Percentiles rank a stretch among this genome's conserved stretches.
Evolutionary conservation across 2,329 filamentous ascomycete genomes (phyloP).

Genomic region (Clarireedia sp.): DNA sequence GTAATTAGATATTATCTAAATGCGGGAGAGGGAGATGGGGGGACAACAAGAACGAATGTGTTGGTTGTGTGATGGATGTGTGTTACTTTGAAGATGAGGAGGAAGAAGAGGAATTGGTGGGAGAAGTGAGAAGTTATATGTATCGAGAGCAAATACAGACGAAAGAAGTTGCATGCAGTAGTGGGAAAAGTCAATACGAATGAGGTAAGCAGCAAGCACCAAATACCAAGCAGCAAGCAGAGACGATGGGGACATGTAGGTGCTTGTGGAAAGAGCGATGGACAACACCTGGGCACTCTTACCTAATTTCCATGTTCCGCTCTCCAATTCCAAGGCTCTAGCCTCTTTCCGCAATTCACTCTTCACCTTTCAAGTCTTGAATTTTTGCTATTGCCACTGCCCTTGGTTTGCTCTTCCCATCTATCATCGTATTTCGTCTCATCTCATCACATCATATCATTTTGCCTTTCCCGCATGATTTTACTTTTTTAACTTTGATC

Average conservation of each 20-base stretch:
- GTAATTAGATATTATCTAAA: slow-evolving; percentile 3
- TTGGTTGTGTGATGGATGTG: not conserved
- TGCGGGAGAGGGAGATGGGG: not conserved
- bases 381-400: too few species aligned
- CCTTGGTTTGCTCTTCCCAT: too few species aligned
- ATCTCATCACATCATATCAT: not conserved
- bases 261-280: too few species aligned
- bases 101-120: not conserved
- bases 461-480: not conserved
- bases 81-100: too few species aligned
- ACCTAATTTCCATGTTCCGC: too few species aligned
- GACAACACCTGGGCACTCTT: too few species aligned
- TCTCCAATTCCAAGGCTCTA: too few species aligned
- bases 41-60: slow-evolving; percentile 8
- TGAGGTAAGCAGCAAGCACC: not conserved
- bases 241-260: too few species aligned
- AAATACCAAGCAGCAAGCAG: too few species aligned
- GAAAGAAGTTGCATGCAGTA: slow-evolving; percentile 1
- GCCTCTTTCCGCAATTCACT: too few species aligned
- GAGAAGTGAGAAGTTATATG: not conserved
- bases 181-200: not conserved
- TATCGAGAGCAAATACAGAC: not conserved
- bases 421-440: not conserved
- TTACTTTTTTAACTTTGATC: too few species aligned
- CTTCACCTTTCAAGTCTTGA: too few species aligned